Conservation (phyloP, 2,329 filamentous ascomycete genomes). For the Westerdykella ornata region DNA sequence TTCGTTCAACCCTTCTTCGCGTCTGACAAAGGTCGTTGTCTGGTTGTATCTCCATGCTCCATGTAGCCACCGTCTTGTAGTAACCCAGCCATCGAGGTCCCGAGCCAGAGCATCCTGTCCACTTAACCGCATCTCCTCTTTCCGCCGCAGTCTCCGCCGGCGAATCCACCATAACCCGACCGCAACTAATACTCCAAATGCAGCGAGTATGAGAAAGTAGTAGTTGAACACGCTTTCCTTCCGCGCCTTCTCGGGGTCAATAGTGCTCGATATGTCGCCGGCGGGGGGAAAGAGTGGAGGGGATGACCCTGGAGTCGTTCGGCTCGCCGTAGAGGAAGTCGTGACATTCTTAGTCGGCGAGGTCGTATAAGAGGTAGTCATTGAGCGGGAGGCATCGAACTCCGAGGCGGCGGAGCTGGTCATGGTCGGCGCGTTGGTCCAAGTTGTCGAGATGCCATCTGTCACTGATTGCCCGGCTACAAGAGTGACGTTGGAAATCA, state of each 20-base stretch:
- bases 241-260: slow-evolving; percentile 1
- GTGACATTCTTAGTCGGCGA: neutral
- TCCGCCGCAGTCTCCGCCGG: slow-evolving; percentile 37
- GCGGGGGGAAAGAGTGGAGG: slow-evolving; percentile 8
- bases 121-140: slow-evolving; percentile 18
- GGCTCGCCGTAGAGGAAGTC: neutral
- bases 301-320: neutral
- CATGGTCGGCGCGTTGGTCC: slow-evolving; percentile 1
- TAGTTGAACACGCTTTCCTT: slow-evolving; percentile 38
- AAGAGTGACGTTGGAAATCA: too few relatives aligned
- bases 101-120: slow-evolving; percentile 32
- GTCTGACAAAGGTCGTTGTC: slow-evolving; percentile 12
- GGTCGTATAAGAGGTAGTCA: slow-evolving; percentile 6
- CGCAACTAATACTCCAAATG: slow-evolving; percentile 43
- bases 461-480: too few relatives aligned
- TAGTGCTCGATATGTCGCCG: slow-evolving; percentile 1
- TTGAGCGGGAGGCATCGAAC: slow-evolving; percentile 1
- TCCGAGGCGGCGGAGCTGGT: neutral
- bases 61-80: slow-evolving; percentile 27
- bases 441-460: too few relatives aligned
- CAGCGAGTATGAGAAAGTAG: slow-evolving; percentile 53
- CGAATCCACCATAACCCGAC: slow-evolving; percentile 42
- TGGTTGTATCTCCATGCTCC: slow-evolving; percentile 18
- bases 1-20: slow-evolving; percentile 56
- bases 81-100: slow-evolving; percentile 33